Evolutionary conservation across 2,329 filamentous ascomycete species (phyloP).

Genomic region (Penicillium sp.): DNA sequence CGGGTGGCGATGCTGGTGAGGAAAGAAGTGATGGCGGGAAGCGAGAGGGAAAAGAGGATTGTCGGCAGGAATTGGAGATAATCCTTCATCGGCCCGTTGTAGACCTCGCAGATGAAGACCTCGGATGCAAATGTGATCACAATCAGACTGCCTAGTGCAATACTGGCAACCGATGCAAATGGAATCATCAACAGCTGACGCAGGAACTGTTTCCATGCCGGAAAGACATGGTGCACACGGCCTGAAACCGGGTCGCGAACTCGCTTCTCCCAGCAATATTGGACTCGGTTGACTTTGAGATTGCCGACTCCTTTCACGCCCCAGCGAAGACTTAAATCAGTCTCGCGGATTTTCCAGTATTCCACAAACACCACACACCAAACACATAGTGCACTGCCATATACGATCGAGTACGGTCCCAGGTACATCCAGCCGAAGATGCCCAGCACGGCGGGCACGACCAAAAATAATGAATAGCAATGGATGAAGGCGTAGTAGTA

Average conservation of each 20-base stretch:
- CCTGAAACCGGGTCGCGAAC: constrained; percentile 74
- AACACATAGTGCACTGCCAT: constrained; percentile 70
- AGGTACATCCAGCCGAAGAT: constrained; percentile 73
- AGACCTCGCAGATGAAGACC: constrained; percentile 92
- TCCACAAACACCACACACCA: constrained; percentile 89
- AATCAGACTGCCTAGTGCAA: constrained; percentile 74
- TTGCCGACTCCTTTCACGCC: constrained; percentile 76
- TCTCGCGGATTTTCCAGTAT: constrained; percentile 91
- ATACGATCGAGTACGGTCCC: constrained; percentile 75
- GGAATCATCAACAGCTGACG: constrained; percentile 77
- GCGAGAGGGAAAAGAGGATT: constrained; percentile 71
- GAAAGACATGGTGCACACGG: constrained; percentile 69
- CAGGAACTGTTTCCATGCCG: constrained; percentile 65
- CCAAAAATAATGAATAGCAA: constrained; percentile 77
- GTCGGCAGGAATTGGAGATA: constrained; percentile 84
- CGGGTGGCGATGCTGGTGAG: constrained; percentile 70
- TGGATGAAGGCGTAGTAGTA: constrained; percentile 96
- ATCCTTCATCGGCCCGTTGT: constrained; percentile 78
- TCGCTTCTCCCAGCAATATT: constrained; percentile 75
- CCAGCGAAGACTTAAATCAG: constrained; percentile 81
- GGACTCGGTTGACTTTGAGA: constrained; percentile 69
- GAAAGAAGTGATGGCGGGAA: constrained; percentile 70
- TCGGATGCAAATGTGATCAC: constrained; percentile 85
- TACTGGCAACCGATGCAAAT: constrained; percentile 68
- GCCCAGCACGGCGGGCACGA: constrained; percentile 76